These are phyloP conservation scores for sweet orange (Citrus sinensis) DNA, from an alignment of 345 rosid genomes.

Conservation along the genomic window DNA sequence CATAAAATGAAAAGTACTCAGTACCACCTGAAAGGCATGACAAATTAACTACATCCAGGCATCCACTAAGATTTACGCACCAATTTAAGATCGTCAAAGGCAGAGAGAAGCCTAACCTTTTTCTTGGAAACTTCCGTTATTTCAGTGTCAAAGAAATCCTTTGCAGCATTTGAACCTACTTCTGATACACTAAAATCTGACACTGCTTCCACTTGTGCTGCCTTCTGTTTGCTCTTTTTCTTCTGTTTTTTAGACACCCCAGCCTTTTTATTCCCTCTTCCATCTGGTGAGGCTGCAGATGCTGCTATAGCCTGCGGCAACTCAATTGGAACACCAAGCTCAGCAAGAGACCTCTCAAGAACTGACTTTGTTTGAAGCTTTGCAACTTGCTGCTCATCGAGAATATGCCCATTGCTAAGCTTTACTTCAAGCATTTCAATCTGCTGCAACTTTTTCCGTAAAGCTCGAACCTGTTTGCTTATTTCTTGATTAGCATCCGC, in stretches of 20 bases:
- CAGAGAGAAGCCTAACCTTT: conserved; percentile 44
- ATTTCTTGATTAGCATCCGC: conserved; percentile 47
- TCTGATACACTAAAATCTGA: conserved; percentile 36
- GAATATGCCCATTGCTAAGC: conserved; percentile 61
- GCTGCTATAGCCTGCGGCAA: conserved; percentile 30
- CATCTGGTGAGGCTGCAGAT: conserved; percentile 39
- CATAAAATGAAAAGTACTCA: neutral
- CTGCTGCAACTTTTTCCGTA: conserved; percentile 89
- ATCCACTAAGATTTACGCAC: neutral
- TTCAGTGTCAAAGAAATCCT: conserved; percentile 32
- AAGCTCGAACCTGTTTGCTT: conserved; percentile 68
- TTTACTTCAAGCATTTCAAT: conserved; percentile 89
- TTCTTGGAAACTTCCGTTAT: conserved; percentile 30
- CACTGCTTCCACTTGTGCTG: conserved; percentile 34
- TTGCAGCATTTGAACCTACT: conserved; percentile 26
- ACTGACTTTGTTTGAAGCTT: conserved; percentile 68
- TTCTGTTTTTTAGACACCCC: conserved; percentile 56
- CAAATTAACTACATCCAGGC: neutral
- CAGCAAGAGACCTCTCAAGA: conserved; percentile 67
- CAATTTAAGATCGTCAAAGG: neutral
- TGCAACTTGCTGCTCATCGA: conserved; percentile 91
- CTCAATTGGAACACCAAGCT: conserved; percentile 65
- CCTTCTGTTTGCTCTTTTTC: conserved; percentile 60
- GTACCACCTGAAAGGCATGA: neutral
- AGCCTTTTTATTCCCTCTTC: conserved; percentile 51